phyloP scores from a whole-genome alignment of 2,329 filamentous ascomycete species.

The Calonectria henricotiae region DNA sequence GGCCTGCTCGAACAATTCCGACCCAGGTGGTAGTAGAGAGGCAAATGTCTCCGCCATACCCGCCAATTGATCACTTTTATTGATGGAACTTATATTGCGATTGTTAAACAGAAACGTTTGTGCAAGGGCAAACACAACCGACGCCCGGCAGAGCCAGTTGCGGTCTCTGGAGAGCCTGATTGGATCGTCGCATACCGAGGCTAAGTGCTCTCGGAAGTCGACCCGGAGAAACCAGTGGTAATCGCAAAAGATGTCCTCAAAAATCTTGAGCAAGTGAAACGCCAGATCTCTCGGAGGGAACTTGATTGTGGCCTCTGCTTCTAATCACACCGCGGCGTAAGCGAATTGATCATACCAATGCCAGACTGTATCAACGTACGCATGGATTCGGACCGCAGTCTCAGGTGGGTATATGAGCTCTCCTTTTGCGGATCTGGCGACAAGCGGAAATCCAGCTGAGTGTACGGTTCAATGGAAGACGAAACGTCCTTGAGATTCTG shows the following conservation, averaged over 20 bases:
- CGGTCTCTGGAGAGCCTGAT: constrained; percentile 28
- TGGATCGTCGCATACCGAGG: constrained; percentile 19
- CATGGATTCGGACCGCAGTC: constrained; percentile 33
- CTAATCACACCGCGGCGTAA: constrained; percentile 2
- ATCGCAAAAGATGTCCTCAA: constrained; percentile 38
- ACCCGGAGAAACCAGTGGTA: constrained; percentile 37
- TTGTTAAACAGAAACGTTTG: constrained; percentile 30
- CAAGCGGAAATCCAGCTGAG: constrained; percentile 27
- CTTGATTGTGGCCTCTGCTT: constrained; percentile 34
- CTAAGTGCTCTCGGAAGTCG: constrained; percentile 30
- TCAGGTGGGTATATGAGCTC: constrained; percentile 33
- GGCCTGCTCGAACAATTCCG: constrained; percentile 33
- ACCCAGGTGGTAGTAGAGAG: constrained; percentile 22
- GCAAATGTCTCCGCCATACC: not conserved
- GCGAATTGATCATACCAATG: not conserved
- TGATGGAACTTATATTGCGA: not conserved
- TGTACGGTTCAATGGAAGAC: constrained; percentile 24
- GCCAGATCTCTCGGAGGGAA: constrained; percentile 32
- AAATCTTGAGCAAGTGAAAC: constrained; percentile 34
- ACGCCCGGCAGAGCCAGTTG: constrained; percentile 36
- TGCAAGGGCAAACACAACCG: constrained; percentile 33
- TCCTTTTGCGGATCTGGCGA: constrained; percentile 18
- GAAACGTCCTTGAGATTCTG: constrained; percentile 37
- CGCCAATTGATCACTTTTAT: not conserved
- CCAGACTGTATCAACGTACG: constrained; percentile 20